Evolutionary conservation across 2,329 filamentous ascomycete genomes (phyloP).

Genomic region (Neospermospora avenae): DNA sequence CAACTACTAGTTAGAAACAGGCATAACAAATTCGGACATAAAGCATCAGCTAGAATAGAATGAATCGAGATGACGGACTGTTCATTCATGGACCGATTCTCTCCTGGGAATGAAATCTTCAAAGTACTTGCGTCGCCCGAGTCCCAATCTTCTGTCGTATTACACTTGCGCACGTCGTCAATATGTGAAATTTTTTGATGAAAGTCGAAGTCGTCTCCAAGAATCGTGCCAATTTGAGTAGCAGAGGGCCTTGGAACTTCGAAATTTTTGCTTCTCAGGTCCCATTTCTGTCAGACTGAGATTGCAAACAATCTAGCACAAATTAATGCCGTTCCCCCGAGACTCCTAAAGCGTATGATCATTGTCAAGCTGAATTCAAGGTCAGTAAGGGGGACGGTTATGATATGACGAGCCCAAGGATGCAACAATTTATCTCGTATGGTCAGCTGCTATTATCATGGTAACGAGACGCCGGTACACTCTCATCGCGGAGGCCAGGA

Average conservation of each 20-base stretch:
- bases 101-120: constrained; percentile 8
- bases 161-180: constrained; percentile 6
- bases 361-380: constrained; percentile 1
- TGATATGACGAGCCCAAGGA: constrained; percentile 8
- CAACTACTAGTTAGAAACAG: constrained; percentile 2
- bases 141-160: constrained; percentile 1
- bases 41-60: constrained; percentile 1
- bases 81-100: constrained; percentile 5
- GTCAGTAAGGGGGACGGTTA: background rate
- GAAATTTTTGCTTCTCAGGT: constrained; percentile 8
- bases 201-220: constrained; percentile 8
- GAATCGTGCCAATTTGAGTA: constrained; percentile 14
- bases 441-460: constrained; percentile 17
- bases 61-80: constrained; percentile 10
- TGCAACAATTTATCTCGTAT: constrained; percentile 4
- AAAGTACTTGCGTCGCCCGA: constrained; percentile 9
- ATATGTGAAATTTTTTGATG: constrained; percentile 15
- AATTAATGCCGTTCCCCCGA: constrained; percentile 20
- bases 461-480: constrained; percentile 15
- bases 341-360: constrained; percentile 13
- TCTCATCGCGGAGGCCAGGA: constrained; percentile 14
- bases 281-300: constrained; percentile 11
- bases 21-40: constrained; percentile 2
- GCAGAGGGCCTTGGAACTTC: background rate
- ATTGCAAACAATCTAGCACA: constrained; percentile 20